These are phyloP conservation scores for Orbilia ellipsospora DNA, from an alignment of 2,329 filamentous ascomycete species.

Conservation along the genomic window DNA sequence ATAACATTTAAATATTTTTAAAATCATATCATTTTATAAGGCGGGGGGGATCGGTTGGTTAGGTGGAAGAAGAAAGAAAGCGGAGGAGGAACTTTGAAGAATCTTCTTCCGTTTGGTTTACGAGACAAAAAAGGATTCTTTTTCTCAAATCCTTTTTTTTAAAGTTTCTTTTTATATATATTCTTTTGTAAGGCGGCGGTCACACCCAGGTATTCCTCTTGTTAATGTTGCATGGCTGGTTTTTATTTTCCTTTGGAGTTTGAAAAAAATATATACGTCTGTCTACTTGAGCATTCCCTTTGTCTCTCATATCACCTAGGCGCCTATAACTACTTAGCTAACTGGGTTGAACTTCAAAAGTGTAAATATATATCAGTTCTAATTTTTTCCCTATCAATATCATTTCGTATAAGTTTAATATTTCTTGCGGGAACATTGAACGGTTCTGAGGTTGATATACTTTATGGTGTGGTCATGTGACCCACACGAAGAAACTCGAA, in stretches of 20 bases:
- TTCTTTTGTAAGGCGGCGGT: too few species aligned
- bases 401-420: constrained; percentile 1
- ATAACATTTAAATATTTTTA: too few species aligned
- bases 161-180: background rate
- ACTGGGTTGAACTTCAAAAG: constrained; percentile 31
- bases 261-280: background rate
- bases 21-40: background rate
- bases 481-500: constrained; percentile 1
- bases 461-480: constrained; percentile 28
- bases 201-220: background rate
- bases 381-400: too few species aligned
- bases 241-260: constrained; percentile 46
- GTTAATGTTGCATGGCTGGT: constrained; percentile 7
- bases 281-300: background rate
- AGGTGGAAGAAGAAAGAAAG: background rate
- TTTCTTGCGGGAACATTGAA: background rate
- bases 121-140: constrained; percentile 4
- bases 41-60: background rate
- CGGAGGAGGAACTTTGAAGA: too few species aligned
- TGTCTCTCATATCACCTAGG: too few species aligned
- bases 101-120: too few species aligned
- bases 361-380: constrained; percentile 48
- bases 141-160: constrained; percentile 6
- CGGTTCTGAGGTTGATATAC: too few species aligned
- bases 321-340: too few species aligned